Percentiles rank a stretch among this genome's conserved stretches.
These are phyloP conservation scores for Corylus heterophylla DNA, from an alignment of 306 rosid genomes.

Conservation along the genomic window DNA sequence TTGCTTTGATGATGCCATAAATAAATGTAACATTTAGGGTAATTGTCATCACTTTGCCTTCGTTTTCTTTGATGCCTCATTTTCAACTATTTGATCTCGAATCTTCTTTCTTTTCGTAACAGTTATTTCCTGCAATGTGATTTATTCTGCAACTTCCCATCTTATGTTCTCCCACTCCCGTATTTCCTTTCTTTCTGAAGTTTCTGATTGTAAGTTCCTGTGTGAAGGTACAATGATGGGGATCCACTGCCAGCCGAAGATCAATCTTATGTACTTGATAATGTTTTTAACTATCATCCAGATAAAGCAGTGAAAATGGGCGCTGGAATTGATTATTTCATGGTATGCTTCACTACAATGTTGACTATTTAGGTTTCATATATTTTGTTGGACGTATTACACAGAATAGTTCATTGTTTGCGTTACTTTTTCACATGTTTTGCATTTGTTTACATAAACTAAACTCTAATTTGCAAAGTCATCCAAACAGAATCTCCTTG, in stretches of 20 bases:
- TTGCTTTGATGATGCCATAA: background rate
- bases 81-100: background rate
- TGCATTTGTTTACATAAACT: background rate
- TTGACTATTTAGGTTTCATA: slow-evolving; percentile 8
- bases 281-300: slow-evolving; percentile 80
- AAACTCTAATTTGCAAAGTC: background rate
- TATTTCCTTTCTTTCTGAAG: background rate
- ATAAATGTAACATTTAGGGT: slow-evolving; percentile 3
- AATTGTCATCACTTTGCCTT: slow-evolving; percentile 10
- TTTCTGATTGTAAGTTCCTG: slow-evolving; percentile 28
- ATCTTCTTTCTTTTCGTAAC: background rate
- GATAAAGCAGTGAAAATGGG: slow-evolving; percentile 89
- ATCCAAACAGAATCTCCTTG: background rate
- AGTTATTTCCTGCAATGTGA: slow-evolving; percentile 7
- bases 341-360: slow-evolving; percentile 49
- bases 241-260: slow-evolving; percentile 78
- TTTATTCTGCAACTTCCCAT: slow-evolving; percentile 4
- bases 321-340: slow-evolving; percentile 70
- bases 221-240: slow-evolving; percentile 78
- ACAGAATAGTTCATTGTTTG: background rate
- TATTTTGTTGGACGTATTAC: background rate
- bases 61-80: background rate
- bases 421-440: background rate
- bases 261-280: slow-evolving; percentile 58
- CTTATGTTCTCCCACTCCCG: background rate